Percentiles rank a stretch among this genome's conserved stretches.
phyloP scores from a whole-genome alignment of 768 basidiomycete species.

The Mycena filopes region DNA sequence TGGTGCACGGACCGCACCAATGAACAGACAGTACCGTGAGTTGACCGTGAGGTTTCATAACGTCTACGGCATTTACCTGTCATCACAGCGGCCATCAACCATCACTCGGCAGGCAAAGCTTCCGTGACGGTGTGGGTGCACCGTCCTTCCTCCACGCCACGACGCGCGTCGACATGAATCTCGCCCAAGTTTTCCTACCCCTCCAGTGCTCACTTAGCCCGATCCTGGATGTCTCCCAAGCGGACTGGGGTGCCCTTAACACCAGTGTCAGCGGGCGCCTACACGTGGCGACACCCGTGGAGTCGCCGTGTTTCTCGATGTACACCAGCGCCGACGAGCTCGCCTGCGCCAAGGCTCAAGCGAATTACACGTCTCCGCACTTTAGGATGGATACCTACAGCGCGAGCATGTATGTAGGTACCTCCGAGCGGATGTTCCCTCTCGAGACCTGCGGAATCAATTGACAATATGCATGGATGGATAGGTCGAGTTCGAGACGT shows the following conservation, averaged over 20 bases:
- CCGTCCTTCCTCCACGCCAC: too few relatives aligned
- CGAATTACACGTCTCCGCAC: conserved; percentile 8
- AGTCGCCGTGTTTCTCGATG: conserved; percentile 20
- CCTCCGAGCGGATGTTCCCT: too few relatives aligned
- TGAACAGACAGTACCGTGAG: too few relatives aligned
- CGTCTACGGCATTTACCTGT: too few relatives aligned
- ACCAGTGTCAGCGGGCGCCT: conserved; percentile 18
- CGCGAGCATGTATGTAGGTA: conserved; percentile 23
- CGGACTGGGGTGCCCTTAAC: conserved; percentile 12
- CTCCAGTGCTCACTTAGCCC: neutral
- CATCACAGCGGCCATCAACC: too few relatives aligned
- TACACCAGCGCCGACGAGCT: conserved; percentile 3
- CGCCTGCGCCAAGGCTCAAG: conserved; percentile 7
- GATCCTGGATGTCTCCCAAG: neutral
- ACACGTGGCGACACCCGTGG: conserved; percentile 7
- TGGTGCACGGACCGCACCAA: too few relatives aligned
- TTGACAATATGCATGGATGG: conserved; percentile 19
- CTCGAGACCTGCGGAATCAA: too few relatives aligned
- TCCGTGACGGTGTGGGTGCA: too few relatives aligned
- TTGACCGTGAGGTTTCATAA: too few relatives aligned
- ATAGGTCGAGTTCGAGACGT: conserved; percentile 19
- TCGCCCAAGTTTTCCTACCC: too few relatives aligned
- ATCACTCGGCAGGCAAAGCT: too few relatives aligned
- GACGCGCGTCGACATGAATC: too few relatives aligned
- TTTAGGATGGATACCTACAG: conserved; percentile 12